A percentile compares a stretch with the other conserved stretches of the same genome.
phyloP scores from a whole-genome alignment of 495 filamentous ascomycete species.

The Hyaloscypha hepaticicola region DNA sequence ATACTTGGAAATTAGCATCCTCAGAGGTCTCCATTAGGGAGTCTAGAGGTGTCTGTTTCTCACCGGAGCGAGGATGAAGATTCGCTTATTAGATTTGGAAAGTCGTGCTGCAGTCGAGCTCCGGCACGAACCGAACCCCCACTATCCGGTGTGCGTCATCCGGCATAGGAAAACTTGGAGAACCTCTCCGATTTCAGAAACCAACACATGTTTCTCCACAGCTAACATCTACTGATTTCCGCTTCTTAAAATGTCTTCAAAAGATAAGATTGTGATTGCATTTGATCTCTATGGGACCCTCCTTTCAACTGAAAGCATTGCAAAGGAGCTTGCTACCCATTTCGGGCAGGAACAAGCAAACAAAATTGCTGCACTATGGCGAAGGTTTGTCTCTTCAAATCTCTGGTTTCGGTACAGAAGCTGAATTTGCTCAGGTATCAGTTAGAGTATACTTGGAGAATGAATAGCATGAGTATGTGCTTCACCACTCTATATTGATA shows the following conservation, averaged over 20 bases:
- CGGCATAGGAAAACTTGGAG: neutral
- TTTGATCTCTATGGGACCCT: constrained; percentile 79
- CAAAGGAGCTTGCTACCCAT: constrained; percentile 47
- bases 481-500: neutral
- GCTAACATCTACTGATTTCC: neutral
- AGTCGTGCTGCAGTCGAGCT: neutral
- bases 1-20: constrained; percentile 61
- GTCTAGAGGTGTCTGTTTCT: neutral
- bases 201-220: neutral
- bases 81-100: neutral
- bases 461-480: constrained; percentile 73
- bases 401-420: neutral
- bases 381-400: constrained; percentile 32
- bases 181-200: neutral
- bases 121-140: neutral
- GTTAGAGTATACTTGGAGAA: constrained; percentile 80
- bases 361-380: constrained; percentile 53
- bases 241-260: constrained; percentile 21
- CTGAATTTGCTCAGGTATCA: constrained; percentile 59
- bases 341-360: constrained; percentile 55
- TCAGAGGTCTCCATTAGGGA: constrained; percentile 27
- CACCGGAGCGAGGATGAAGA: neutral
- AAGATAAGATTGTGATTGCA: constrained; percentile 52
- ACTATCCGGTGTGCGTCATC: neutral
- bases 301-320: constrained; percentile 67